phyloP scores from a whole-genome alignment of 2,329 filamentous ascomycete genomes.

The Penicillium sp. region DNA sequence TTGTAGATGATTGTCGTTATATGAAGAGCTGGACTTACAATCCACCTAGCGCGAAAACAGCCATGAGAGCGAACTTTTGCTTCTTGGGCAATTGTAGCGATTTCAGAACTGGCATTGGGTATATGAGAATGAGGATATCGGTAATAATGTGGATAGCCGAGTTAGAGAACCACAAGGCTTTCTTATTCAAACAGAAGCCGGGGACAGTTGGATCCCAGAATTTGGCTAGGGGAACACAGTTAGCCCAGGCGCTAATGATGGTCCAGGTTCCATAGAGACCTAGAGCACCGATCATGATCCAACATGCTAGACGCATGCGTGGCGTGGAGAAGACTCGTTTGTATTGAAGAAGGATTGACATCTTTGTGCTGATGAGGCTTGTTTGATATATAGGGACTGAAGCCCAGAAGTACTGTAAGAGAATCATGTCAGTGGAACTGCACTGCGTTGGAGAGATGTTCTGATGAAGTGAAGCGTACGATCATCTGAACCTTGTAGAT shows the following conservation, averaged over 20 bases:
- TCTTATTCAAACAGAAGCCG: slow-evolving; percentile 41
- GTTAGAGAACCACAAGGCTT: slow-evolving; percentile 46
- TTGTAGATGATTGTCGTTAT: neutral
- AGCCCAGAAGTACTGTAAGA: slow-evolving; percentile 32
- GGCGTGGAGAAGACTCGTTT: slow-evolving; percentile 35
- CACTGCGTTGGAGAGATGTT: neutral
- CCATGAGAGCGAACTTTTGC: slow-evolving; percentile 43
- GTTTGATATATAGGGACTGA: slow-evolving; percentile 37
- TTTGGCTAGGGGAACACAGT: slow-evolving; percentile 31
- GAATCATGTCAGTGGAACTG: neutral
- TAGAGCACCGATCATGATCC: slow-evolving; percentile 36
- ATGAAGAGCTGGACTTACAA: slow-evolving; percentile 35
- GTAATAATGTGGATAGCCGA: slow-evolving; percentile 45
- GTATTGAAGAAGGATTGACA: slow-evolving; percentile 40
- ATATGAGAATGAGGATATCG: slow-evolving; percentile 43
- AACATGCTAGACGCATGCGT: slow-evolving; percentile 35
- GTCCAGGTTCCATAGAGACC: slow-evolving; percentile 34
- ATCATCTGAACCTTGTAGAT: slow-evolving; percentile 29
- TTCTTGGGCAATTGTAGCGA: slow-evolving; percentile 39
- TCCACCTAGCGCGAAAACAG: slow-evolving; percentile 45
- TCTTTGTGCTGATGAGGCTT: slow-evolving; percentile 36
- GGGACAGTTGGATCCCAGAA: slow-evolving; percentile 30
- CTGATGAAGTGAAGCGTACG: slow-evolving; percentile 13
- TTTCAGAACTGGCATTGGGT: slow-evolving; percentile 46
- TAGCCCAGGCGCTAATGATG: slow-evolving; percentile 34